Evolutionary conservation across 768 basidiomycete species (phyloP), one percentile per base, ranked within the genome.

Genomic region (Galerina marginata): DNA sequence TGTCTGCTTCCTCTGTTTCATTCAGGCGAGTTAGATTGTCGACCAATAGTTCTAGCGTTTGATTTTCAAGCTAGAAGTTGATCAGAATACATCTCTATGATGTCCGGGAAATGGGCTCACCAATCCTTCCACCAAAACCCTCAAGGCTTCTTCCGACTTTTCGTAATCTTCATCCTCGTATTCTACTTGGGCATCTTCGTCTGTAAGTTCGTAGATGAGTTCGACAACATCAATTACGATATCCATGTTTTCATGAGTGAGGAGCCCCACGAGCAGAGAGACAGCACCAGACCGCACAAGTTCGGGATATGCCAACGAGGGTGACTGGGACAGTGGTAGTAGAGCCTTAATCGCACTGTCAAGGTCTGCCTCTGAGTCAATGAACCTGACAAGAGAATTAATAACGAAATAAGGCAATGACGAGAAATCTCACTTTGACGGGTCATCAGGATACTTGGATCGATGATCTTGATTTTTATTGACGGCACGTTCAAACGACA

Each of bases 341-440:
- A 99, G 76, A 1, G 87, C 83, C 73, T 96, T 96, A 56, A 99
- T 86, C 7, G 95, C 86, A 56, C 81, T 79, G 70, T 99, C 95
- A 6, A 99, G 85, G 70, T 97, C 95, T 25, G 94, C 93, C 80
- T 99, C 97, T 1, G 97, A 99, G 72, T 99, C 97, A 67, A 99
- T 98, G 81, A 99, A 99, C 74, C 96, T 99, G 52, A 55, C 15
- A 23, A 42, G 26, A 60, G 7, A 64, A n/a, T 50, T 37, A 57
- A 36, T 25, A 46, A 36, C 40, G 23, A 40, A 25, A 58, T 14
- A 45, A 54, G 38, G n/a, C 47, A 16, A 58, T 58, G 4, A 39
- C 38, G 26, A 56, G 29, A 6, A 43, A 54, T 47, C 71, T 60
- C 65, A 96, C 96, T 91, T 97, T 45, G 94, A 84, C 2, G 96